Base-by-base conservation (phyloP, 495 filamentous ascomycete species). In the Aspergillus sparsus region DNA sequence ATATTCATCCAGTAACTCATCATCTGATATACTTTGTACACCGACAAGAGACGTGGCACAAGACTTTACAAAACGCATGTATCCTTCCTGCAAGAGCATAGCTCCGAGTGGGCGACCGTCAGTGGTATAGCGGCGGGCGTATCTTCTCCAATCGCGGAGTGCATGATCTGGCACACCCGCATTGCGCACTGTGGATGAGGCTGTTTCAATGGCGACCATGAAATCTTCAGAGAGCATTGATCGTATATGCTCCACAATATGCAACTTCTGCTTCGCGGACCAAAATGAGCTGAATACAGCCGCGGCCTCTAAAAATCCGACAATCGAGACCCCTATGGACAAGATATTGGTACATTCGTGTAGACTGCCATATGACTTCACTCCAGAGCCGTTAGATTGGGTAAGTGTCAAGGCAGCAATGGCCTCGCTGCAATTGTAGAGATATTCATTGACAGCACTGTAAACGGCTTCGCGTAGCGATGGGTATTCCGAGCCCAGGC, bases 41-140 rank as follows among this genome's bases (percentile, higher is more conserved):
- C 86, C 82, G 49, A 84, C 77, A 21, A 87, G 74, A 51, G 95
- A 78, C 7, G 89, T 88, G n/a, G 89, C 90, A 54, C 83, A 86
- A 6, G 91, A 85, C 55, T 91, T 87, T 31, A 95, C 79, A 49
- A 98, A 83, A 68, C 83, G 85, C 85, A 93, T 93, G 68, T 92
- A 92, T 53, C 85, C 90, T 66, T 89, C 85, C 68, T 92, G 91
- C 13, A 98, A 73, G 7, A 97, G 77, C 89, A 97, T 93, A n/a
- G 92, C 91, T 5, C 94, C 92, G 34, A 98, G 72, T 2, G 94
- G 93, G 13, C 89, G 85, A 11, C 89, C 89, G 56, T 83, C 79
- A 8, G 83, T 82, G 31, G 92, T 85, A 71, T 98, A 98, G 47
- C 90, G 87, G n/a, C 87, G 86, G 15, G 87, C 76, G 72, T 87